Evolutionary conservation across 129 eudicot species (phyloP), one percentile per base, ranked within the genome.

Genomic region (Flaveria robusta): DNA sequence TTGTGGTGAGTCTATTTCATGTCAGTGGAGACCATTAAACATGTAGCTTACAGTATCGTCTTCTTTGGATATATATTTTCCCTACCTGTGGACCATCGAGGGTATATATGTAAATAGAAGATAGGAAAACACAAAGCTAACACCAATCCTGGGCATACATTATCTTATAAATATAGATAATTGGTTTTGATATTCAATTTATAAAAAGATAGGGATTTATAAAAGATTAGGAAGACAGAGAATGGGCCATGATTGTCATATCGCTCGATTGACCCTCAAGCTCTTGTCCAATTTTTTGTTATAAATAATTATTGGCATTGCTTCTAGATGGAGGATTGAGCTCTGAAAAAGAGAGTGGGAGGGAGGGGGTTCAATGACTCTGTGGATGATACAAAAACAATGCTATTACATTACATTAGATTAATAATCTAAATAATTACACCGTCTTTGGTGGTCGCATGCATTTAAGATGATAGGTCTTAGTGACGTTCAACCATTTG

Each of bases 21-120:
- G 73, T 82, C 78, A 64, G 54, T 60, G 72, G 79, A 86, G 89
- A 87, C 96, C 89, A 83, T 72, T 45, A 75, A 71, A 87, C 96
- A 89, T 52, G 71, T 72, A 85, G 85, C 83, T 85, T 85, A 87
- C 83, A 88, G 72, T 68, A 43, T 85, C 85, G 91, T 89, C 91
- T 87, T 80, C 82, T 80, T n/a, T 89, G 85, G 82, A 63, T 78
- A 77, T 74, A 77, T 84, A 74, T 77, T 70, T 84, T 60, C 73
- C 81, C 79, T 80, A 83, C 81, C 68, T 80, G 83, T 88, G 88
- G 90, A 86, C 90, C 90, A 81, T 75, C 77, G 51, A 19, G 66
- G 15, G 16, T 52, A 72, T 65, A 59, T 19, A 62, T 69, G 64
- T 27, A 68, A 42, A 54, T 60, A 49, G 68, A 72, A 80, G 83